phyloP scores from a whole-genome alignment of 2,329 filamentous ascomycete species.

The Cercospora beticola region DNA sequence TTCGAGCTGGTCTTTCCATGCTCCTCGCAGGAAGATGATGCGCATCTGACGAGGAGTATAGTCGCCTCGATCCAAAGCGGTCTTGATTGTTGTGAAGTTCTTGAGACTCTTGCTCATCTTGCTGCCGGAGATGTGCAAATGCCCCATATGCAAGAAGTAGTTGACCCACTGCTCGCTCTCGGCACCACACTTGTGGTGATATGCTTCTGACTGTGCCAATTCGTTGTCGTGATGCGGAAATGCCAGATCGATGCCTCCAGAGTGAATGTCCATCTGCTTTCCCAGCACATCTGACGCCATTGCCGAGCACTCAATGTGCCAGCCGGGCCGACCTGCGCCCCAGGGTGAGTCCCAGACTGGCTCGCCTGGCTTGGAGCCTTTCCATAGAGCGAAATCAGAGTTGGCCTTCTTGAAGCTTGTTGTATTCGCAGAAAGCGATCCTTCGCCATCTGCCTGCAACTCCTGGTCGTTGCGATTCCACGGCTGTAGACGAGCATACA shows the following conservation, averaged over 20 bases:
- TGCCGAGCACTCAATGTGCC: slow-evolving; percentile 96
- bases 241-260: slow-evolving; percentile 83
- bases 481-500: slow-evolving; percentile 81
- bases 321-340: slow-evolving; percentile 85
- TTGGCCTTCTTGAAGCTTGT: slow-evolving; percentile 68
- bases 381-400: slow-evolving; percentile 92
- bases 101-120: slow-evolving; percentile 98
- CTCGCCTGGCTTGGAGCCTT: slow-evolving; percentile 86
- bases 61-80: slow-evolving; percentile 66
- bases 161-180: slow-evolving; percentile 73
- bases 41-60: slow-evolving; percentile 80
- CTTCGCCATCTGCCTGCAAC: slow-evolving; percentile 85
- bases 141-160: slow-evolving; percentile 95
- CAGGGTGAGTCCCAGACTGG: slow-evolving; percentile 86
- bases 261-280: slow-evolving; percentile 85
- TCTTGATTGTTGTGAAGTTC: slow-evolving; percentile 91
- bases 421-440: slow-evolving; percentile 61
- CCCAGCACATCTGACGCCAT: slow-evolving; percentile 93
- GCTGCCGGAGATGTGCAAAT: slow-evolving; percentile 80
- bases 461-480: slow-evolving; percentile 82
- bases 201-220: slow-evolving; percentile 85
- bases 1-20: slow-evolving; percentile 88
- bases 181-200: slow-evolving; percentile 56
- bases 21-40: slow-evolving; percentile 82
- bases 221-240: slow-evolving; percentile 96